Evolutionary conservation across 176 grass and related monocot species (phyloP).

Genomic region (Zizania latifolia): DNA sequence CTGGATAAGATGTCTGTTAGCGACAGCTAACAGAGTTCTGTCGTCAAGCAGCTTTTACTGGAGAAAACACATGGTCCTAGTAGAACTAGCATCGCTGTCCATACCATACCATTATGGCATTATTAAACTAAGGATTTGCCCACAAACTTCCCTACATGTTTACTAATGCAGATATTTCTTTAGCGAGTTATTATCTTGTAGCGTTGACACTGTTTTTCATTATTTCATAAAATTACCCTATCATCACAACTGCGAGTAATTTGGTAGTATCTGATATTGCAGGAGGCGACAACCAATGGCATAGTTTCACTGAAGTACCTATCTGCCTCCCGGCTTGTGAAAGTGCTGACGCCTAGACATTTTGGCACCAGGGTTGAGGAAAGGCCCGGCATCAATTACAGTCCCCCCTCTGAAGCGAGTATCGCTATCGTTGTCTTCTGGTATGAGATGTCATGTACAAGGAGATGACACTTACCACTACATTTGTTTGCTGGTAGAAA

Average conservation of each 20-base stretch:
- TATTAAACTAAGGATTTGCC: background rate
- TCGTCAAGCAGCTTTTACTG: background rate
- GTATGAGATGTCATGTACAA: conserved; percentile 48
- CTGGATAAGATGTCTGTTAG: background rate
- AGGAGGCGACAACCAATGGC: conserved; percentile 87
- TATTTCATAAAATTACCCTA: background rate
- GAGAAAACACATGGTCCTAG: background rate
- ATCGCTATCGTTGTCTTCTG: background rate
- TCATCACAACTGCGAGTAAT: background rate
- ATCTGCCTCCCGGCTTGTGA: conserved; percentile 11
- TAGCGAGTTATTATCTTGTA: background rate
- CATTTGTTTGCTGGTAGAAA: conserved; percentile 25
- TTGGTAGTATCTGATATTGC: conserved; percentile 29
- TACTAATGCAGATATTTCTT: background rate
- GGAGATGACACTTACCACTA: background rate
- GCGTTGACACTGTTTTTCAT: background rate
- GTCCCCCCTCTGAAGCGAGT: conserved; percentile 30
- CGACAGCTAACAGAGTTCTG: background rate
- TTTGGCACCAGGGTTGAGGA: conserved; percentile 34
- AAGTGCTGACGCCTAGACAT: conserved; percentile 32
- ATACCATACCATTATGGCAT: no score
- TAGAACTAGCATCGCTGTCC: background rate
- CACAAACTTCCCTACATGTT: background rate
- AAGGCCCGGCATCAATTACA: conserved; percentile 7
- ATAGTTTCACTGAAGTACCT: conserved; percentile 44